Percentiles rank a stretch among this genome's conserved stretches.
Conservation (phyloP, 2,329 filamentous ascomycete species). For the Exophiala alcalophila region DNA sequence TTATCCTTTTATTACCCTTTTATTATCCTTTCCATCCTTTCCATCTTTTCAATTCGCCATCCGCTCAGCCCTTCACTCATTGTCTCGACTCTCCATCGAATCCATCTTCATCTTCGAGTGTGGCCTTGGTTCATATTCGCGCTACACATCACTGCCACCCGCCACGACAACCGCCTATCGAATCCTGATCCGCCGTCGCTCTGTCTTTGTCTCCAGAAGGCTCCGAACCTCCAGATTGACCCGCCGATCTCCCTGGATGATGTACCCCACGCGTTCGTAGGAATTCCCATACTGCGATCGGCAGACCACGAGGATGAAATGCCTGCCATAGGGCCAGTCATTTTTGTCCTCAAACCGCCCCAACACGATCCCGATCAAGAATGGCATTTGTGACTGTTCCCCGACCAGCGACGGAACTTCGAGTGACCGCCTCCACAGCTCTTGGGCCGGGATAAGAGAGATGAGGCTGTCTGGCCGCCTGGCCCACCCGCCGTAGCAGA, state of each 20-base stretch:
- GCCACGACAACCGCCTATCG: too few species aligned
- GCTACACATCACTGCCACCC: too few species aligned
- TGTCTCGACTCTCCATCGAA: too few species aligned
- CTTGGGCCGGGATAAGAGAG: neutral
- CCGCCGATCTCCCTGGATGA: conserved; percentile 1
- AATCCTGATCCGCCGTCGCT: neutral
- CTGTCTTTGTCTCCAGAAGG: conserved; percentile 1
- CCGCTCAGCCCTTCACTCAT: too few species aligned
- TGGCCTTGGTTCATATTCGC: too few species aligned
- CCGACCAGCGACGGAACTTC: neutral
- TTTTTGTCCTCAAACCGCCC: conserved; percentile 3
- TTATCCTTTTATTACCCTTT: too few species aligned
- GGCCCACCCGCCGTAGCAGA: conserved; percentile 7
- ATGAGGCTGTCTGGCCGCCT: conserved; percentile 4
- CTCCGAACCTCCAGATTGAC: neutral
- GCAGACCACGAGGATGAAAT: conserved; percentile 2
- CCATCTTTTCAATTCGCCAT: too few species aligned
- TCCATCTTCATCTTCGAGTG: too few species aligned
- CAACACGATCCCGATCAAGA: neutral
- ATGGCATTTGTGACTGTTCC: neutral
- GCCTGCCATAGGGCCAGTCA: conserved; percentile 3
- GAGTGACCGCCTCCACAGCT: neutral
- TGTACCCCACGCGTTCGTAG: conserved; percentile 2
- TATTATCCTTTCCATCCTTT: too few species aligned
- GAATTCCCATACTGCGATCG: neutral